Percentiles rank a stretch among this genome's conserved stretches.
Evolutionary conservation across 1,139 yeast species (phyloP).

Genomic region (Yamadazyma sp.): DNA sequence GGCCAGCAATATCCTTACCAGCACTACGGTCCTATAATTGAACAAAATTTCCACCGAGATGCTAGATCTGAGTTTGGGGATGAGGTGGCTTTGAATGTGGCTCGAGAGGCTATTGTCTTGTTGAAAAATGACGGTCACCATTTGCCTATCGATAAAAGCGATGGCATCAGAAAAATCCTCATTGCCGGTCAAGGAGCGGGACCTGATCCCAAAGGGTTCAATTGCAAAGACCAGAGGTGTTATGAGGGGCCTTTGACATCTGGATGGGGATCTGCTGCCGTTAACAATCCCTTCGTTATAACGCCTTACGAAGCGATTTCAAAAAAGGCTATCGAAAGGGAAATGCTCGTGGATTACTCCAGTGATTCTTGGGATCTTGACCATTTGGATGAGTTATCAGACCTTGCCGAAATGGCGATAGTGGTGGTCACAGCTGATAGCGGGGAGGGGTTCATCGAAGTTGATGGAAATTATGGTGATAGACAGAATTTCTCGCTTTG

Average conservation of each 20-base stretch:
- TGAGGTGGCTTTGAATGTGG: constrained; percentile 52
- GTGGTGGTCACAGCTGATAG: constrained; percentile 54
- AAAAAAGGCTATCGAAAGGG: constrained; percentile 42
- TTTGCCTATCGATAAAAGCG: constrained; percentile 48
- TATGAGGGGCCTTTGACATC: constrained; percentile 48
- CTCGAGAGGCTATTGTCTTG: constrained; percentile 57
- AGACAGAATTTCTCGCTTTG: constrained; percentile 55
- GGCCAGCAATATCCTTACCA: constrained; percentile 55
- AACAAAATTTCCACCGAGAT: constrained; percentile 56
- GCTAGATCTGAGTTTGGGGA: constrained; percentile 51
- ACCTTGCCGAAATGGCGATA: constrained; percentile 50
- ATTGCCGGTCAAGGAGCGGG: constrained; percentile 52
- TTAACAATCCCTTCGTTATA: constrained; percentile 51
- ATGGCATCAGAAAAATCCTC: constrained; percentile 44
- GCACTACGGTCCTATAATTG: constrained; percentile 52
- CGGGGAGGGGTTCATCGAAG: constrained; percentile 60
- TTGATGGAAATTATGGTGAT: constrained; percentile 64
- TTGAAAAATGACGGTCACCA: constrained; percentile 51
- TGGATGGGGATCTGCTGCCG: constrained; percentile 57
- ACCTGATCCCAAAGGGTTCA: constrained; percentile 47
- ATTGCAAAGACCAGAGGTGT: constrained; percentile 50
- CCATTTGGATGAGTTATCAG: constrained; percentile 44
- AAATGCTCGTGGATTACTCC: constrained; percentile 45
- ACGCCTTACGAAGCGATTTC: constrained; percentile 56
- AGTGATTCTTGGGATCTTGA: constrained; percentile 46